Percentiles rank a stretch among this genome's conserved stretches.
Conservation (phyloP, 2,329 filamentous ascomycete genomes). For the Cercospora janseana region DNA sequence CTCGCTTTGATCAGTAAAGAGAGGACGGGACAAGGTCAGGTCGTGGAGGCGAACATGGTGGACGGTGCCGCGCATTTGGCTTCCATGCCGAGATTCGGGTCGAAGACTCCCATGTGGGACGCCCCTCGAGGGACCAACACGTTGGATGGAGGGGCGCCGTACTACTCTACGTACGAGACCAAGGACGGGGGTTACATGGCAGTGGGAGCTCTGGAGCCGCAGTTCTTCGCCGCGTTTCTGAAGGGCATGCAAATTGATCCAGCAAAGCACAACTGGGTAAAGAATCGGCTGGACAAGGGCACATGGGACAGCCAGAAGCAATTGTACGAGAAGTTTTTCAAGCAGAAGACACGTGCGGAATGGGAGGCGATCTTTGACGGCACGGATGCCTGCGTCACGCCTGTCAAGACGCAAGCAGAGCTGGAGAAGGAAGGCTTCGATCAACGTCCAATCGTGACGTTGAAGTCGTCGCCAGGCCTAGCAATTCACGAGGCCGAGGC, state of each 20-base stretch:
- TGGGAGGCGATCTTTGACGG: slow-evolving; percentile 88
- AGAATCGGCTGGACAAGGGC: slow-evolving; percentile 56
- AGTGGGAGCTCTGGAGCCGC: slow-evolving; percentile 83
- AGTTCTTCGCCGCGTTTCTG: slow-evolving; percentile 72
- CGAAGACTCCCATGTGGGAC: slow-evolving; percentile 63
- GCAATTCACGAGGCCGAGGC: slow-evolving; percentile 55
- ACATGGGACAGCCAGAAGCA: slow-evolving; percentile 67
- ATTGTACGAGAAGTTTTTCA: slow-evolving; percentile 64
- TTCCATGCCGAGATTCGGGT: slow-evolving; percentile 69
- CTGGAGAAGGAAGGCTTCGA: slow-evolving; percentile 65
- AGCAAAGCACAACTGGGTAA: slow-evolving; percentile 41
- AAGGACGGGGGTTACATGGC: slow-evolving; percentile 76
- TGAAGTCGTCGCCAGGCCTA: slow-evolving; percentile 67
- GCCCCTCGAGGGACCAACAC: slow-evolving; percentile 69
- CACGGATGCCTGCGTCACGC: slow-evolving; percentile 89
- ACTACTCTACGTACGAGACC: slow-evolving; percentile 86
- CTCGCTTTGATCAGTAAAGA: slow-evolving; percentile 70
- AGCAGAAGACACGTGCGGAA: slow-evolving; percentile 65
- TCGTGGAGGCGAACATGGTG: slow-evolving; percentile 96
- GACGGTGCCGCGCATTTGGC: slow-evolving; percentile 80
- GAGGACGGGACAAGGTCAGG: slow-evolving; percentile 69
- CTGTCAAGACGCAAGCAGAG: slow-evolving; percentile 74
- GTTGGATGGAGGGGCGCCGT: slow-evolving; percentile 82
- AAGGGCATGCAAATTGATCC: slow-evolving; percentile 61
- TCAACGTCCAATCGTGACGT: slow-evolving; percentile 66